Base-by-base conservation (phyloP, 257 asterid genomes). In the Ajuga chamaepitys region DNA sequence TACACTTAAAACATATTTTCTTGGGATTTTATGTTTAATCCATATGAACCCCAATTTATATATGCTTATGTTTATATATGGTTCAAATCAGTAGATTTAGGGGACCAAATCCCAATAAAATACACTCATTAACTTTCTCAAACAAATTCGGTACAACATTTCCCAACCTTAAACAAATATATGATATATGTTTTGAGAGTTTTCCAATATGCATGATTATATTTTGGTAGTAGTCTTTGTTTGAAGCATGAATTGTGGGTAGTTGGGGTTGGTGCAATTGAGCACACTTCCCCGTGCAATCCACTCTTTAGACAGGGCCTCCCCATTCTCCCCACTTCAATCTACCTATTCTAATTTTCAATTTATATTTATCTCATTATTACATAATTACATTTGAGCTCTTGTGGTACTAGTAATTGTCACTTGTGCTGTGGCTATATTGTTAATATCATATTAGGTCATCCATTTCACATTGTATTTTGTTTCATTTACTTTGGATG, bases 201-300 rank as follows among this genome's bases (percentile, higher is more conserved):
- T 41, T 0, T 41, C 17, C n/a, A 5, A 44, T 44, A 11, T 45
- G 17, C 1, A 12, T 20, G 57, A 51, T 51, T 21, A 51, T n/a
- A 25, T 13, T n/a, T n/a, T 26, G 21, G 60, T 26, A 13, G 25
- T 46, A 17, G 48, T 50, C 20, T 18, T 4, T 17, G 7, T 14
- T 47, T 3, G 51, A 62, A 54, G 51, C 7, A 34, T 13, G 26
- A 63, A 37, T 54, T 58, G 67, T 48, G 51, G 80, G 83, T 83
- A 34, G 85, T 79, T 83, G 79, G 65, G 67, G 72, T 71, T 79
- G 85, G 83, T 79, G 83, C 76, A 75, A 70, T 79, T 56, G 66
- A 76, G 68, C 73, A 62, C 79, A 56, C 67, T 42, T 76, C 57
- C 67, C 76, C 75, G 38, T 79, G 69, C 59, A 82, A 32, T 71